Evolutionary conservation across 2,329 filamentous ascomycete species (phyloP), one percentile per base, ranked within the genome.

Genomic region (Coniella lustricola): DNA sequence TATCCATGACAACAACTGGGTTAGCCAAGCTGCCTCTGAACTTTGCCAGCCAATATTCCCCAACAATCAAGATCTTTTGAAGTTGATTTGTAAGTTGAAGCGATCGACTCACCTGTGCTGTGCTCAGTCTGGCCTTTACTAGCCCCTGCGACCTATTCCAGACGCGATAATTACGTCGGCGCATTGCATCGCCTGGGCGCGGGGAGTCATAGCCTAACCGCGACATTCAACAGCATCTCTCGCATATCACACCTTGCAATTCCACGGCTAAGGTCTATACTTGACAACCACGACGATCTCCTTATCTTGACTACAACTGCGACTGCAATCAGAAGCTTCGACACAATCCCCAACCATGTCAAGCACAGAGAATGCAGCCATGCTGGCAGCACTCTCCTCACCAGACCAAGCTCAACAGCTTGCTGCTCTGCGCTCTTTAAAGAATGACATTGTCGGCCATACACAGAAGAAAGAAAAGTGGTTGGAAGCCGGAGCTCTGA

Each of bases 401-500:
- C 75, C 81, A 25, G 50, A 68, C 32, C 63, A 68, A 40, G 55
- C 66, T 18, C 77, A 82, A 54, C 77, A 78, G 57, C 69, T 78
- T 35, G 69, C 73, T 21, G 78, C 82, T 43, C 74, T 96, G 38
- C 81, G 83, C 55, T 73, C 75, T 36, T 71, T 98, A 25, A 97
- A 95, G 71, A 93, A 95, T 65, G 86, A 93, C 54, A 77, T 95
- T 41, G 82, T 95, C 52, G 93, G 93, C 20, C 89, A 97, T 65
- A 77, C 85, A 31, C 83, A 91, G 64, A 84, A 84, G 64, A 98
- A 98, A 67, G 85, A 91, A 66, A 68, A 80, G 49, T 90, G 84
- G 73, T 75, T 96, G 35, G 73, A 73, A 50, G 70, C 79, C 47
- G 90, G 90, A 16, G 73, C 87, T 22, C 67, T 93, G 40, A 75